Evolutionary conservation across 768 basidiomycete species (phyloP), one percentile per base, ranked within the genome.

Genomic region (Leccinum longicurvipes): DNA sequence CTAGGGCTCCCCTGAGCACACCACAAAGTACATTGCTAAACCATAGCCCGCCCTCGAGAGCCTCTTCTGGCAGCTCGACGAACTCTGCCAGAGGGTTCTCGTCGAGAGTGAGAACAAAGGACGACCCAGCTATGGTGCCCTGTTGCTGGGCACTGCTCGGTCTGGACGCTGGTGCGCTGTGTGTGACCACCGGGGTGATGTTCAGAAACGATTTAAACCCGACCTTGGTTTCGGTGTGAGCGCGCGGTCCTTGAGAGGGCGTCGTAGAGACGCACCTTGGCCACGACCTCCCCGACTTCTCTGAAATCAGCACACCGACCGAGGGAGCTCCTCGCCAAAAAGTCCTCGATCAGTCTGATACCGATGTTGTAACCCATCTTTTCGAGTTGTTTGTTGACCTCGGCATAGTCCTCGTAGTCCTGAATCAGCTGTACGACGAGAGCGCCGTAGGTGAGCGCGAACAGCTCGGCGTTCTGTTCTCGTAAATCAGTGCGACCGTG

Each of bases 351-450:
- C 52, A 99, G 75, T 36, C 97, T 80, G 23, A 87, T 96, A 25
- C 97, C 97, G 56, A 99, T 98, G 69, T 95, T 97, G 73, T 97
- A 98, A 4, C 97, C 97, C 96, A 98, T 98, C 76, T 94, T 96
- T 65, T 99, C 96, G 3, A 99, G 86, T 71, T 99, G 95, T 71
- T 92, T 95, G 73, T 93, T 93, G 59, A 93, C 91, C 70, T 96
- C 93, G 14, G 81, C 81, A 68, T 97, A 98, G 76, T 99, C 95
- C 67, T 99, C 97, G 67, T 98, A 98, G 73, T 99, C 97, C 68
- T 98, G 97, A 59, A 98, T 94, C 58, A 99, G 82, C 75, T 99
- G 97, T 31, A 98, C 93, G 47, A 99, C 97, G 50, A 98, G 84
- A 23, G 95, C 95, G 50, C 97, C 97, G 62, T 99, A 99, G 21